A percentile compares a stretch with the other conserved stretches of the same genome.
These are phyloP conservation scores for Xerocomellus amylosporus DNA, from an alignment of 768 basidiomycete species.

Conservation along the genomic window DNA sequence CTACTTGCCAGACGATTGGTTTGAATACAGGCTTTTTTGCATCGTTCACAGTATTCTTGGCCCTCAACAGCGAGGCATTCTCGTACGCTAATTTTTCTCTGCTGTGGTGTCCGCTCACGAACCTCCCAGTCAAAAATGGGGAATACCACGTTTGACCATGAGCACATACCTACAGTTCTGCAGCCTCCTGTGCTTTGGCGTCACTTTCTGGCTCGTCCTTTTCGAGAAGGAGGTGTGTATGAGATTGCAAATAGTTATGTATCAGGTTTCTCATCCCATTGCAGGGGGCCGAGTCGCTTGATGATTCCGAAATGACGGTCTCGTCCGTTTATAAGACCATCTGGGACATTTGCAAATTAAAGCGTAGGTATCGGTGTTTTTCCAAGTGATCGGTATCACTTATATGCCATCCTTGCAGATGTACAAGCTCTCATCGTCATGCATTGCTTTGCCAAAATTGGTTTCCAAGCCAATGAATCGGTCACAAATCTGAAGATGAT, in stretches of 20 bases:
- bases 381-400: background rate
- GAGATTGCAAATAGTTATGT: background rate
- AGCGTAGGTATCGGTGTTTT: conserved; percentile 52
- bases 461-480: conserved; percentile 92
- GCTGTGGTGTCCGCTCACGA: conserved; percentile 7
- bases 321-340: conserved; percentile 90
- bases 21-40: conserved; percentile 94
- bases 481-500: conserved; percentile 91
- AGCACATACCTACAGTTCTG: conserved; percentile 85
- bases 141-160: conserved; percentile 67
- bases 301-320: conserved; percentile 85
- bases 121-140: conserved; percentile 64
- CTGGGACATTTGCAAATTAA: conserved; percentile 88
- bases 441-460: conserved; percentile 90
- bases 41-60: conserved; percentile 96
- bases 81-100: conserved; percentile 45
- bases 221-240: conserved; percentile 82
- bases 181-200: conserved; percentile 71
- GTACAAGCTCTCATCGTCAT: conserved; percentile 84
- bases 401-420: conserved; percentile 47
- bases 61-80: conserved; percentile 93
- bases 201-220: conserved; percentile 86
- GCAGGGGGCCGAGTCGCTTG: conserved; percentile 72
- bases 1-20: conserved; percentile 97
- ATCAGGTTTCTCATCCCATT: background rate